phyloP scores from a whole-genome alignment of 1,284 basidiomycete species.

The Tylopilus sp. region DNA sequence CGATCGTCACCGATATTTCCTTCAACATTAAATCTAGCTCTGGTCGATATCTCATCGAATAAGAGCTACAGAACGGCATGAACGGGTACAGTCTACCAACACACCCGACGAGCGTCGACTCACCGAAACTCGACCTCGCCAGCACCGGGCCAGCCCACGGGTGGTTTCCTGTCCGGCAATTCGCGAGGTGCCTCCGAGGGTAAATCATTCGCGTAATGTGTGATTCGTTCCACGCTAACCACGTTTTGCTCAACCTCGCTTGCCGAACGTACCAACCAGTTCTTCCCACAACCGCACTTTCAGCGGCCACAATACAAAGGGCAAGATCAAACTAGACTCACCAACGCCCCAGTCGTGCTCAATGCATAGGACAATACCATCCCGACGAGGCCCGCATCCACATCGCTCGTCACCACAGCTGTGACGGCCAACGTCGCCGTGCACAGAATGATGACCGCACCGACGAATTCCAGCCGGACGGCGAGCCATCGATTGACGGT shows the following conservation, averaged over 20 bases:
- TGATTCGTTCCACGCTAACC: constrained; percentile 78
- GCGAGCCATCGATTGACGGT: constrained; percentile 79
- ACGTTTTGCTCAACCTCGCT: constrained; percentile 94
- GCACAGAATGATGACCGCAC: constrained; percentile 74
- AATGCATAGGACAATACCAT: constrained; percentile 84
- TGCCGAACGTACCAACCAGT: constrained; percentile 86
- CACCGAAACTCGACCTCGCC: constrained; percentile 77
- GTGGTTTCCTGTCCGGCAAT: constrained; percentile 59
- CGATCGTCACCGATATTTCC: constrained; percentile 64
- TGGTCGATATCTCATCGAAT: constrained; percentile 79
- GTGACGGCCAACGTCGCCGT: constrained; percentile 67
- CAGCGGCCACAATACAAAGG: neutral
- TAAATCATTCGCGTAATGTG: constrained; percentile 69
- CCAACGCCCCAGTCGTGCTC: constrained; percentile 71
- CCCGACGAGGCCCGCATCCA: constrained; percentile 90
- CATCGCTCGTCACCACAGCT: constrained; percentile 64
- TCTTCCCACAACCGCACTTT: constrained; percentile 38
- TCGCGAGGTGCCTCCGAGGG: constrained; percentile 73
- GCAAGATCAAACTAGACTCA: constrained; percentile 29
- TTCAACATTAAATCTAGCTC: constrained; percentile 77
- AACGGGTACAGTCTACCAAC: neutral
- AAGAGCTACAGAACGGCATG: constrained; percentile 44
- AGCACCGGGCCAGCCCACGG: constrained; percentile 65
- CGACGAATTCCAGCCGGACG: constrained; percentile 77
- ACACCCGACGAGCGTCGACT: constrained; percentile 10